Evolutionary conservation across 2,329 filamentous ascomycete genomes (phyloP).

Genomic region (Sporothrix protearum): DNA sequence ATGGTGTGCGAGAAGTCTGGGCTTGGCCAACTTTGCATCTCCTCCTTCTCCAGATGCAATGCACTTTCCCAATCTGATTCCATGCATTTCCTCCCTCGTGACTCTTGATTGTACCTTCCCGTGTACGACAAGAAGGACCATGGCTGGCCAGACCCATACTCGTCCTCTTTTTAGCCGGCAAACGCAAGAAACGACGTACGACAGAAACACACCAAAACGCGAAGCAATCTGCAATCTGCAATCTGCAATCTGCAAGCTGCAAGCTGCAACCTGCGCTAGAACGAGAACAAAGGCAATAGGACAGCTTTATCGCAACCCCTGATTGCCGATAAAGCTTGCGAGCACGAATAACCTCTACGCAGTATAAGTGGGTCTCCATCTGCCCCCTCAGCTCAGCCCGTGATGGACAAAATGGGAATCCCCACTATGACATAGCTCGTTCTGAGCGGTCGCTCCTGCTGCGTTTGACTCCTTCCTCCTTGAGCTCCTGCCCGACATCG

Average conservation of each 20-base stretch:
- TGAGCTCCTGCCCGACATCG: not conserved
- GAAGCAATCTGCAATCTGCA: not conserved
- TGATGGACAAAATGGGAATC: not conserved
- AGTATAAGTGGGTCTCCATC: not conserved
- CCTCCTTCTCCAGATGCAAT: not conserved
- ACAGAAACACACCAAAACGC: not conserved
- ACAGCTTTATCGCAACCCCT: constrained; percentile 15
- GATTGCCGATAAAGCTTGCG: constrained; percentile 8
- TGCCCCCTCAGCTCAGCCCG: not conserved
- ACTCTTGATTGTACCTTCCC: not conserved
- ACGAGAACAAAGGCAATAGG: not conserved
- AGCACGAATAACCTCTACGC: not conserved
- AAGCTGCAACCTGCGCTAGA: not conserved
- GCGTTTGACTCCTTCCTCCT: not conserved
- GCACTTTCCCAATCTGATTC: not conserved
- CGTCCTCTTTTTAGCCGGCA: not conserved
- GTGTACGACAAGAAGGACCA: not conserved
- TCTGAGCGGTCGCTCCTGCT: not conserved
- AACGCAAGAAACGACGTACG: not conserved
- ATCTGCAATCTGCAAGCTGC: not conserved
- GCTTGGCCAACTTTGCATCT: not conserved
- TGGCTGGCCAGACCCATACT: not conserved
- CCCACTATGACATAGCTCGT: constrained; percentile 13
- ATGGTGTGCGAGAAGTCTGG: not conserved
- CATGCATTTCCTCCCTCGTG: not conserved